Conservation (phyloP, 2,329 filamentous ascomycete species). For the Cyphellophora europaea region DNA sequence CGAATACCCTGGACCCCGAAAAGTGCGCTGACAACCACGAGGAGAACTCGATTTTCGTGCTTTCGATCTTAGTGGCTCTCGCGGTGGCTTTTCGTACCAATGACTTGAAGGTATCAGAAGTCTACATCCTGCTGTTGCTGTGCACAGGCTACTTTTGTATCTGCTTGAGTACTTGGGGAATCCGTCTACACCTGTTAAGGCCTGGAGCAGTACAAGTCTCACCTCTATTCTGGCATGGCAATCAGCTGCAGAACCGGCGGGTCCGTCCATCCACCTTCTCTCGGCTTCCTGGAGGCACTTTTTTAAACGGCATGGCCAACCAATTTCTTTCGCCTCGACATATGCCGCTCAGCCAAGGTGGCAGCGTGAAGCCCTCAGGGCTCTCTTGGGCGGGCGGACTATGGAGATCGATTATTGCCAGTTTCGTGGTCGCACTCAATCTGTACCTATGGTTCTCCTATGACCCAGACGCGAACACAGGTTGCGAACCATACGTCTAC, state of each 20-base stretch:
- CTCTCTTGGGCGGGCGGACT: neutral
- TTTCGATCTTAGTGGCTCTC: neutral
- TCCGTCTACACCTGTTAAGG: neutral
- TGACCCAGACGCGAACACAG: neutral
- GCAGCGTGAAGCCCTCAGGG: neutral
- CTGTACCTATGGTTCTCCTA: neutral
- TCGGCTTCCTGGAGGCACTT: neutral
- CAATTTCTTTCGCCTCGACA: neutral
- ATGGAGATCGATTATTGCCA: neutral
- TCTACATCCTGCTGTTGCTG: neutral
- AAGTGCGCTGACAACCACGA: neutral
- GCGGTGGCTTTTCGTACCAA: neutral
- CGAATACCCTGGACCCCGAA: slow-evolving; percentile 5
- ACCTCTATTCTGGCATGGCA: neutral
- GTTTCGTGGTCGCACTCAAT: neutral
- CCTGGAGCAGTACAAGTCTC: neutral
- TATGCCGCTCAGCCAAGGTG: neutral
- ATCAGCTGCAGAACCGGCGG: neutral
- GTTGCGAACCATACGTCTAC: neutral
- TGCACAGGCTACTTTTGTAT: neutral
- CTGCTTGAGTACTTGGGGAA: neutral
- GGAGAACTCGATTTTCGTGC: neutral
- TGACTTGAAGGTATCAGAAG: neutral
- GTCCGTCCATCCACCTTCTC: neutral
- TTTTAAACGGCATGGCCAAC: neutral